Base-by-base conservation (phyloP, 345 rosid genomes). In the Linum usitatissimum region DNA sequence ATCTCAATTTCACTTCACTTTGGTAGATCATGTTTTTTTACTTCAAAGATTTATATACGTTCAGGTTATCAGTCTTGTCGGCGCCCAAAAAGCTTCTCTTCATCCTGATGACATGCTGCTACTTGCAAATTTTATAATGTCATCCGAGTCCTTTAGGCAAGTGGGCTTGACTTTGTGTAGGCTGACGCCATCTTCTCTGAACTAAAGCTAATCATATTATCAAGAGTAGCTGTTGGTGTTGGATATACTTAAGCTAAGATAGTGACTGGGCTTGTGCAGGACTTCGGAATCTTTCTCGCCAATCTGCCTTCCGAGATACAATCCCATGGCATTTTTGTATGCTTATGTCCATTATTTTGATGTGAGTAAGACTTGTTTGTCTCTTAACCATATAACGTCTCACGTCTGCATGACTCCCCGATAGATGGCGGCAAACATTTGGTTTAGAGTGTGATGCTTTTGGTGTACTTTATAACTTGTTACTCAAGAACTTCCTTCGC, bases 281-380 rank as follows among this genome's bases (percentile, higher is more conserved):
- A 90, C 93, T 48, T 90, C 99, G 59, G 99, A 94, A 71, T 88
- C 90, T 59, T 94, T 94, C 72, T 94, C 95, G 17, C 99, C 99
- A 70, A 94, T 90, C 75, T 94, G 99, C 81, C 77, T 94, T 56
- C 99, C 97, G 53, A 83, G 96, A 85, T 94, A 94, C 74, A 94
- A 94, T 71, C 86, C 99, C 57, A 79, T 79, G 84, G 92, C 97
- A 21, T 94, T 94, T 80, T 73, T 94, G 66, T 86, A 94, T 78
- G 95, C 97, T 40, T 90, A 94, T 77, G 95, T 94, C 69, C 86
- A 86, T 73, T 94, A 79, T 79, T 80, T 88, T 63, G 97, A 90
- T 73, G 99, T 94, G 81, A 94, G 99, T 82, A 64, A 45, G 18
- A 56, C 63, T 59, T 69, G 30, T 42, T 64, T 54, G 39, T 34